phyloP scores from a whole-genome alignment of 257 asterid genomes.

The Solanum ossicruentum region DNA sequence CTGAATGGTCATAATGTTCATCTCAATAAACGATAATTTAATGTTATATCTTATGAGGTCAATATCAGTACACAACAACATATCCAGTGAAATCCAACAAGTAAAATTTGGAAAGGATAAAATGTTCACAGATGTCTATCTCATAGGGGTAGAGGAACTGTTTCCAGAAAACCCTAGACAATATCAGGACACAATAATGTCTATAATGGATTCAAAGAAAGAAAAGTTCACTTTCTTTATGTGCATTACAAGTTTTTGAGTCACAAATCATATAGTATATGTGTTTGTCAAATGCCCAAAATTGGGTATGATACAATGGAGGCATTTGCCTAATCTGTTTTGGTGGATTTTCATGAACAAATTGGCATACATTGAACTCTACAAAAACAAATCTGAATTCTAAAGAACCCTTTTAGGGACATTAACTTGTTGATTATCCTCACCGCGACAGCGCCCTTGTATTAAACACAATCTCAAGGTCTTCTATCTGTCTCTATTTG shows the following conservation, averaged over 20 bases:
- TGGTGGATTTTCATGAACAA: neutral
- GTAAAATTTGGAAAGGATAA: no score
- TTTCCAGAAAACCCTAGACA: no score
- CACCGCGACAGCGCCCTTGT: neutral
- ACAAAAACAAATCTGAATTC: slow-evolving; percentile 13
- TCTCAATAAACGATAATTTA: no score
- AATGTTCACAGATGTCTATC: no score
- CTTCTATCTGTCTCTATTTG: slow-evolving; percentile 11
- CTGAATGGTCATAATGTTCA: no score
- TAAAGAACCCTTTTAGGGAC: slow-evolving; percentile 16
- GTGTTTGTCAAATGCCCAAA: slow-evolving; percentile 23
- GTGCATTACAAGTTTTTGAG: neutral
- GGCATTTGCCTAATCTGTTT: slow-evolving; percentile 6
- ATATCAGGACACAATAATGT: neutral
- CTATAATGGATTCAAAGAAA: neutral
- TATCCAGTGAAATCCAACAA: no score
- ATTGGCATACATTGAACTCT: slow-evolving; percentile 12
- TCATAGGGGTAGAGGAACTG: no score
- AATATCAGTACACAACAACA: neutral
- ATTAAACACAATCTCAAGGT: slow-evolving; percentile 5
- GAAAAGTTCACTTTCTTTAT: neutral
- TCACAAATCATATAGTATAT: neutral
- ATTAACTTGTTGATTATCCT: slow-evolving; percentile 4
- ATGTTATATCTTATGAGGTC: neutral
- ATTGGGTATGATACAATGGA: slow-evolving; percentile 24